phyloP scores from a whole-genome alignment of 2,329 filamentous ascomycete genomes.

The Pseudopithomyces chartarum region DNA sequence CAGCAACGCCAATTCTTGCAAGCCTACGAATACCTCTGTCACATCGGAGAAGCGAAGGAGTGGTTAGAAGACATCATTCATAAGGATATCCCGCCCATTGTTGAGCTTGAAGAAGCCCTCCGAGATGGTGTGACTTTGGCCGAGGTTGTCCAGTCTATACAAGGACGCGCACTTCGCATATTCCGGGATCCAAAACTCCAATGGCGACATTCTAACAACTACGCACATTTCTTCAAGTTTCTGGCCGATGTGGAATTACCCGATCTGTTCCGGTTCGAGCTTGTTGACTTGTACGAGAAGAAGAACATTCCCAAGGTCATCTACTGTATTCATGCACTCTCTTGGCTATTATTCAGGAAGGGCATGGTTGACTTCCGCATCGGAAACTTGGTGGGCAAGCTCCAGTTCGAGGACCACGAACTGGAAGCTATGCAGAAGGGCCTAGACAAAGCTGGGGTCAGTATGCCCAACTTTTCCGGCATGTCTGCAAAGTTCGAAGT shows the following conservation, averaged over 20 bases:
- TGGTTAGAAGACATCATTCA: slow-evolving; percentile 96
- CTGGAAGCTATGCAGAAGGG: slow-evolving; percentile 96
- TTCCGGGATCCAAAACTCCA: slow-evolving; percentile 86
- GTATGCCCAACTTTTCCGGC: slow-evolving; percentile 96
- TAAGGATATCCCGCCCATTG: slow-evolving; percentile 84
- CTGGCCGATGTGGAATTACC: slow-evolving; percentile 90
- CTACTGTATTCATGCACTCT: slow-evolving; percentile 95
- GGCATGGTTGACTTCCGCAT: slow-evolving; percentile 95
- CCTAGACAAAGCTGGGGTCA: slow-evolving; percentile 90
- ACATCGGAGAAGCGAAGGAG: slow-evolving; percentile 98
- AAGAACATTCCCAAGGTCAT: slow-evolving; percentile 99
- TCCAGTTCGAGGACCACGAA: slow-evolving; percentile 97
- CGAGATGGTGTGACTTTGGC: slow-evolving; percentile 93
- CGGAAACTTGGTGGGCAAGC: slow-evolving; percentile 92
- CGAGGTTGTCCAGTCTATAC: slow-evolving; percentile 88
- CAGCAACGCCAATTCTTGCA: slow-evolving; percentile 95
- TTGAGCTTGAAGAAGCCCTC: slow-evolving; percentile 90
- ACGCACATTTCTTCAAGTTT: slow-evolving; percentile 93
- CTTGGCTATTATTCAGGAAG: slow-evolving; percentile 95
- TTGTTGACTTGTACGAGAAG: slow-evolving; percentile 98
- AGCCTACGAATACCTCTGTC: slow-evolving; percentile 97
- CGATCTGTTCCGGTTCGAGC: slow-evolving; percentile 93
- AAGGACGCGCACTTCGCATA: slow-evolving; percentile 76
- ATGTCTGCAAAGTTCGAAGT: slow-evolving; percentile 96
- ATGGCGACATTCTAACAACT: slow-evolving; percentile 96